These are phyloP conservation scores for Ustulina deusta DNA, from an alignment of 2,329 filamentous ascomycete genomes.

Conservation along the genomic window DNA sequence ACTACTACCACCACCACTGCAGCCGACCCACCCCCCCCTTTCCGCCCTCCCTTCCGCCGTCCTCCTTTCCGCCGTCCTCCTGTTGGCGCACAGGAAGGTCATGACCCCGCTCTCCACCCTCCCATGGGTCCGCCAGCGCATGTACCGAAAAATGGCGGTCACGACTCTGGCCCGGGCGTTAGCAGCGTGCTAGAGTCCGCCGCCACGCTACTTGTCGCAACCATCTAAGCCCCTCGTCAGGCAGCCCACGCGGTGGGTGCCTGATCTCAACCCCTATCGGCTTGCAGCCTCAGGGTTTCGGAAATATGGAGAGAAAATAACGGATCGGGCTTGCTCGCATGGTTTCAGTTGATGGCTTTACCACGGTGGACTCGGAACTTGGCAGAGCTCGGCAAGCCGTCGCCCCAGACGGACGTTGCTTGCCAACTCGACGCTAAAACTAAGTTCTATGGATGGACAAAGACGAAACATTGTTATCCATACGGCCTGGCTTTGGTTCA, in stretches of 20 bases:
- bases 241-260: neutral
- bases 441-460: neutral
- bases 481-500: neutral
- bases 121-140: neutral
- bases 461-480: neutral
- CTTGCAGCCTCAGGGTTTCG: neutral
- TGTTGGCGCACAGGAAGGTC: too few relatives aligned
- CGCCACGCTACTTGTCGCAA: neutral
- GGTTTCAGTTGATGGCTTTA: neutral
- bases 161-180: neutral
- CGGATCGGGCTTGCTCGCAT: neutral
- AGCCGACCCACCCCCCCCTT: neutral
- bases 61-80: neutral
- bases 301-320: neutral
- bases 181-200: neutral
- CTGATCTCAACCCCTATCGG: neutral
- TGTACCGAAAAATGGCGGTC: constrained; percentile 1
- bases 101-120: too few relatives aligned
- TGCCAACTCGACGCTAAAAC: neutral
- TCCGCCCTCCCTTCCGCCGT: neutral
- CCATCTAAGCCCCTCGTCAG: neutral
- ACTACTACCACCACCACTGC: constrained; percentile 1
- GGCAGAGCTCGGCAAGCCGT: neutral
- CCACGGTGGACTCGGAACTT: neutral
- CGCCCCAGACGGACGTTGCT: neutral